Evolutionary conservation across 2,329 filamentous ascomycete species (phyloP), one percentile per base, ranked within the genome.

Genomic region (Ilyonectria mors-panacis): DNA sequence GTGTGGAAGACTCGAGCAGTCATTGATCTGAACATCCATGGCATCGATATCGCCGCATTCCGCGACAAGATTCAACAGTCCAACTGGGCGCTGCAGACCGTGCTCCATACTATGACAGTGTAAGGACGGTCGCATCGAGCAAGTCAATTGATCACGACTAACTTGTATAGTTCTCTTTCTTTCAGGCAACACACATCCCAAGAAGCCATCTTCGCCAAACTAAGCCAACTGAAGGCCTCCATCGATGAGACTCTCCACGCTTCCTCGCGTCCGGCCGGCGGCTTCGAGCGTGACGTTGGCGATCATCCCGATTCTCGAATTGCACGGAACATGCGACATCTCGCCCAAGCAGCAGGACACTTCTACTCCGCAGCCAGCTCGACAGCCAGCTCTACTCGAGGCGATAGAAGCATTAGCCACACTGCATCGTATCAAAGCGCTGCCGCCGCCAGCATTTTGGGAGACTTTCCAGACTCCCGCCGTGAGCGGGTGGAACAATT

Each of bases 31-130:
- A 42, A 45, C 4, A 2, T 35, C 13, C 35, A 58, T 35, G 47
- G 15, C 1, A 47, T 42, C 35, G 72, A 73, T 1, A 54, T 78
- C 9, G 53, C 61, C 12, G 63, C 66, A 0, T 72, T 73, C 51
- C 67, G 69, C 12, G 76, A 77, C 63, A 75, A 71, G 54, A 71
- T 78, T 35, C 69, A 74, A 53, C 73, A 76, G 59, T 74, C 70
- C 13, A 77, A 76, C 21, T 73, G 68, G 47, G 73, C 73, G 3
- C 58, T 78, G 42, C 75, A 77, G 57, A 77, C 75, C 2, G 75
- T 77, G 48, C 60, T 77, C 2, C 71, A 72, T 28, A 70, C 75
- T 6, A 74, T 78, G 53, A 71, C 63, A 21, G 42, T 45, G 42
- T 45, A 10, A 68, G 77, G 66, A 73, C 51, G 39, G 53, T 35